These are phyloP conservation scores for Colletotrichum shisoi DNA, from an alignment of 2,329 filamentous ascomycete species.

Conservation along the genomic window DNA sequence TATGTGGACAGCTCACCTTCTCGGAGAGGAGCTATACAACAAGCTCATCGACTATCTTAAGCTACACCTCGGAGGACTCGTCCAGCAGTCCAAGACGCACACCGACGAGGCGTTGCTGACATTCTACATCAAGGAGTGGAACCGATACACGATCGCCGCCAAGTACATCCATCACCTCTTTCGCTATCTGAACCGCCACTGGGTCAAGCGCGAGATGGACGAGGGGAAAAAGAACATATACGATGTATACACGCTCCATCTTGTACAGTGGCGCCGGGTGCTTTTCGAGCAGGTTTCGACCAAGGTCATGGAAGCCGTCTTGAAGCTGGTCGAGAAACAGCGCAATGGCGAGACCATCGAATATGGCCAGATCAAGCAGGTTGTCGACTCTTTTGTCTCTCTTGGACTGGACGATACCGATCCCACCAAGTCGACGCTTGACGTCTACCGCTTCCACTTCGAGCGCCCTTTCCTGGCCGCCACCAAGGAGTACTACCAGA, in stretches of 20 bases:
- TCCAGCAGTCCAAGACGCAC: conserved; percentile 77
- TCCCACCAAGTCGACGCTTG: conserved; percentile 89
- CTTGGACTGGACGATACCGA: conserved; percentile 93
- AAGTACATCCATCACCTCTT: conserved; percentile 99
- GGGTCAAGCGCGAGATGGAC: conserved; percentile 98
- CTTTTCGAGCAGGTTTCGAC: conserved; percentile 84
- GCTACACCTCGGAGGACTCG: conserved; percentile 75
- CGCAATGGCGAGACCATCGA: conserved; percentile 97
- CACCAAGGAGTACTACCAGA: conserved; percentile 85
- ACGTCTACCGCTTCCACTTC: conserved; percentile 92
- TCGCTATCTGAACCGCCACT: conserved; percentile 94
- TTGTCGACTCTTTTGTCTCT: conserved; percentile 96
- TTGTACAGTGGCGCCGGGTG: conserved; percentile 93
- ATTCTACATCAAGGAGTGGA: conserved; percentile 98
- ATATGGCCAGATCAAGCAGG: conserved; percentile 93
- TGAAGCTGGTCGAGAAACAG: conserved; percentile 96
- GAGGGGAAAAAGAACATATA: conserved; percentile 98
- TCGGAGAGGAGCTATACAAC: conserved; percentile 95
- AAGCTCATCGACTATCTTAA: conserved; percentile 87
- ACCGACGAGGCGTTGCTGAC: conserved; percentile 87
- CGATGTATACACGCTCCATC: conserved; percentile 95
- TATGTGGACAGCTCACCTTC: conserved; percentile 76
- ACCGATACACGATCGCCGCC: conserved; percentile 90
- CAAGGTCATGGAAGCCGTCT: conserved; percentile 93
- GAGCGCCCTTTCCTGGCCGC: conserved; percentile 89